A percentile compares a stretch with the other conserved stretches of the same genome.
phyloP scores from a whole-genome alignment of 768 basidiomycete species.

The Postia placenta region DNA sequence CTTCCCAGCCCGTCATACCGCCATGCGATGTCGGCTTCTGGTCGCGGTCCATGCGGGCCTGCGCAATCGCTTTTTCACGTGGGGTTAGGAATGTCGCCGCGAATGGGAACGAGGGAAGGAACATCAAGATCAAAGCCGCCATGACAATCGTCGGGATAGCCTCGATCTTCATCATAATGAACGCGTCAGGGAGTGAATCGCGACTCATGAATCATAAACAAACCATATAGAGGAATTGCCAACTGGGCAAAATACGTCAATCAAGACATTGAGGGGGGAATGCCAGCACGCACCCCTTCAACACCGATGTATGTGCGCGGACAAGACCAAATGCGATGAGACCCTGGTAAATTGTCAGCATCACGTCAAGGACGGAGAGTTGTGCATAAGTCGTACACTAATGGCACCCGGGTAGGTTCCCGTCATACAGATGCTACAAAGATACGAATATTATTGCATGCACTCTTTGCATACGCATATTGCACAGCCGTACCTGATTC shows the following conservation, averaged over 20 bases:
- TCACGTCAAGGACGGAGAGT: neutral
- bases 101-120: conserved; percentile 53
- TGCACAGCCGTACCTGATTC: conserved; percentile 34
- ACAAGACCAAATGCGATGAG: conserved; percentile 53
- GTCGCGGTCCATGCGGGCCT: conserved; percentile 48
- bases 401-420: conserved; percentile 52
- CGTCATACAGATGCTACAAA: conserved; percentile 49
- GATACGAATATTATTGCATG: too few species aligned
- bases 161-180: conserved; percentile 34
- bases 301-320: conserved; percentile 40
- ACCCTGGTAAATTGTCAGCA: conserved; percentile 27
- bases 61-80: conserved; percentile 48
- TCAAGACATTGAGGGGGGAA: too few species aligned
- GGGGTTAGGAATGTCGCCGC: conserved; percentile 45
- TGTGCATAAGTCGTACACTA: conserved; percentile 29
- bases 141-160: conserved; percentile 51
- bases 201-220: neutral
- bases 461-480: too few species aligned
- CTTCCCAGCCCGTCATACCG: conserved; percentile 50
- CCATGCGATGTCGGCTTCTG: conserved; percentile 54
- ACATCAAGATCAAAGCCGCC: conserved; percentile 41
- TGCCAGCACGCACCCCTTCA: conserved; percentile 29
- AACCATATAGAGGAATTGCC: conserved; percentile 57
- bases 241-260: conserved; percentile 27
- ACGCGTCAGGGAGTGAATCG: neutral